phyloP scores from a whole-genome alignment of 1,284 basidiomycete genomes.

The Erythrobasidium hasegawianum region DNA sequence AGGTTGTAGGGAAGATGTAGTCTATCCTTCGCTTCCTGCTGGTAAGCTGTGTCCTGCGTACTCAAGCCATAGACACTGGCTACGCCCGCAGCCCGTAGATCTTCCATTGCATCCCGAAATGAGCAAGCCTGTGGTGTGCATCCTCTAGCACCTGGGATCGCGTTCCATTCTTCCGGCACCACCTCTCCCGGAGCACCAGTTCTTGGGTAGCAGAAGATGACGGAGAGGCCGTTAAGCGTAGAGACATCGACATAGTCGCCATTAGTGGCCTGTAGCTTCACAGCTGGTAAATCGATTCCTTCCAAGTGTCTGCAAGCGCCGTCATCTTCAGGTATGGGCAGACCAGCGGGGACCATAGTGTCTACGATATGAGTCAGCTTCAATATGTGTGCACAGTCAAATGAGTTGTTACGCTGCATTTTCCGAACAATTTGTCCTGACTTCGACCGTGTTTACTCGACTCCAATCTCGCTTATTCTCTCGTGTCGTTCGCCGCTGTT shows the following conservation, averaged over 20 bases:
- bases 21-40: background rate
- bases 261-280: background rate
- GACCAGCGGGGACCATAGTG: background rate
- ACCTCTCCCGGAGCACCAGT: slow-evolving; percentile 4
- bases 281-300: background rate
- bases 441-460: too few relatives aligned
- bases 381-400: too few relatives aligned
- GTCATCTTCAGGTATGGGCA: background rate
- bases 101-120: background rate
- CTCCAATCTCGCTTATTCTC: too few relatives aligned
- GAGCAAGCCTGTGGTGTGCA: slow-evolving; percentile 9
- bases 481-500: background rate
- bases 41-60: slow-evolving; percentile 5
- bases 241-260: background rate
- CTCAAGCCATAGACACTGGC: background rate
- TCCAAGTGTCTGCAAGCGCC: slow-evolving; percentile 1
- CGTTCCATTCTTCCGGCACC: slow-evolving; percentile 6
- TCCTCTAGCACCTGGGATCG: background rate
- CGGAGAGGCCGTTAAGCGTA: background rate
- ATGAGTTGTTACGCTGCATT: too few relatives aligned
- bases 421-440: too few relatives aligned
- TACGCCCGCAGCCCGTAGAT: background rate
- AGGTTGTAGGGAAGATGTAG: background rate
- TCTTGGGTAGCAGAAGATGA: slow-evolving; percentile 13
- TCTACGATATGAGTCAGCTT: too few relatives aligned